phyloP scores from a whole-genome alignment of 306 rosid species.

The Cucurbita argyrosperma region DNA sequence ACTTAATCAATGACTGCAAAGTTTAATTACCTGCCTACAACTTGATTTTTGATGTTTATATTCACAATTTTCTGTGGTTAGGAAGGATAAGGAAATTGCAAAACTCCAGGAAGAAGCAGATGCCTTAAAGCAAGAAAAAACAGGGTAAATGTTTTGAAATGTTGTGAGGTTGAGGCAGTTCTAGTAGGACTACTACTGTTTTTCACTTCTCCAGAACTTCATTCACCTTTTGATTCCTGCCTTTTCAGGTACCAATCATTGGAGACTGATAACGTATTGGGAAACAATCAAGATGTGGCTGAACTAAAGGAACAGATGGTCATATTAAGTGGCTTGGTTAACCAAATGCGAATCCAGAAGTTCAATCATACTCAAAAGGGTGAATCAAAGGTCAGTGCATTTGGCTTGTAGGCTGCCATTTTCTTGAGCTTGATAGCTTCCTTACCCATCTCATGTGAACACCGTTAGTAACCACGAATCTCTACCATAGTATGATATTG shows the following conservation, averaged over 20 bases:
- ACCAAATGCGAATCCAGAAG: slow-evolving; percentile 46
- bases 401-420: not conserved
- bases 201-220: not conserved
- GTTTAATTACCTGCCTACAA: not conserved
- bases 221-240: slow-evolving; percentile 6
- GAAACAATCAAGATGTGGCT: slow-evolving; percentile 32
- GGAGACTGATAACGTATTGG: slow-evolving; percentile 34
- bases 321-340: slow-evolving; percentile 34
- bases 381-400: slow-evolving; percentile 44
- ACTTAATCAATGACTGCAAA: not conserved
- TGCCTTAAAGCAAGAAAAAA: slow-evolving; percentile 34
- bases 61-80: slow-evolving; percentile 21
- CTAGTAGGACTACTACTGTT: not conserved
- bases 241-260: slow-evolving; percentile 33
- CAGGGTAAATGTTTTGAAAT: slow-evolving; percentile 28
- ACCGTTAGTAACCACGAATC: not conserved
- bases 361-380: slow-evolving; percentile 20
- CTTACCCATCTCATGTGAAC: not conserved
- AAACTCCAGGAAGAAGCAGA: slow-evolving; percentile 63
- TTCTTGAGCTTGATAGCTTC: not conserved
- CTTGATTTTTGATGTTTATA: not conserved
- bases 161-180: not conserved
- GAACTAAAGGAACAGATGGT: slow-evolving; percentile 60
- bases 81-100: slow-evolving; percentile 64
- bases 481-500: too few species aligned